Evolutionary conservation across 805 yeast genomes (phyloP).

Genomic region (Cyberlindnera sargentensis): DNA sequence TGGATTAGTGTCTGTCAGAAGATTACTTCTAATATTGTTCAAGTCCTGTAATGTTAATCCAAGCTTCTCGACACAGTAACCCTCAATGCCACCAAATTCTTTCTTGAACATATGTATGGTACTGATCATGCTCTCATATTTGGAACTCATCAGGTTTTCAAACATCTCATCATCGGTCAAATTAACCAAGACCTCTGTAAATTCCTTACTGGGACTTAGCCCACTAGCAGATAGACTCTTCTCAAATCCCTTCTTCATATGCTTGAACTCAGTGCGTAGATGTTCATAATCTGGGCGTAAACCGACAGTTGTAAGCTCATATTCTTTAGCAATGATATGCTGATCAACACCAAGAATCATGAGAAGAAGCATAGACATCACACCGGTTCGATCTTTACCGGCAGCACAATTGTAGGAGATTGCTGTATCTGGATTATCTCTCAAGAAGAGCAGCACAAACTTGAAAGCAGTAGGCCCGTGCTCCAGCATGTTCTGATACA

Average conservation of each 20-base stretch:
- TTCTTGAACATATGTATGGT: constrained; percentile 46
- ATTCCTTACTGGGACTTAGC: neutral
- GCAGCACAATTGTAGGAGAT: constrained; percentile 75
- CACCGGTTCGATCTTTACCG: constrained; percentile 83
- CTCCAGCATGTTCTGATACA: constrained; percentile 51
- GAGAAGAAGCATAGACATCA: constrained; percentile 60
- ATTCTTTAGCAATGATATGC: constrained; percentile 63
- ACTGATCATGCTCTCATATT: constrained; percentile 63
- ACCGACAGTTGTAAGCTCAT: constrained; percentile 67
- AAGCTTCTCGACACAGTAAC: constrained; percentile 38
- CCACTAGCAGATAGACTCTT: constrained; percentile 2
- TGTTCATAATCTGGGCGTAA: constrained; percentile 37
- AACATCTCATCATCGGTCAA: constrained; percentile 41
- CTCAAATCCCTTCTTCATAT: constrained; percentile 7
- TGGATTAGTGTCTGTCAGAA: constrained; percentile 19
- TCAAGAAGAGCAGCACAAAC: constrained; percentile 44
- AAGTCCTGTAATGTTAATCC: constrained; percentile 41
- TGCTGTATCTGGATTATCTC: constrained; percentile 45
- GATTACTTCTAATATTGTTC: constrained; percentile 26
- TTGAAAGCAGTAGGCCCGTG: constrained; percentile 42
- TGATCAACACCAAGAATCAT: constrained; percentile 58
- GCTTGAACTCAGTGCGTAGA: constrained; percentile 18
- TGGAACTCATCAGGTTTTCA: constrained; percentile 51
- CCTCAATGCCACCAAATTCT: constrained; percentile 47
- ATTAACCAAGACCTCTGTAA: neutral